Base-by-base conservation (phyloP, 257 asterid genomes). In the Voacanga thouarsii region DNA sequence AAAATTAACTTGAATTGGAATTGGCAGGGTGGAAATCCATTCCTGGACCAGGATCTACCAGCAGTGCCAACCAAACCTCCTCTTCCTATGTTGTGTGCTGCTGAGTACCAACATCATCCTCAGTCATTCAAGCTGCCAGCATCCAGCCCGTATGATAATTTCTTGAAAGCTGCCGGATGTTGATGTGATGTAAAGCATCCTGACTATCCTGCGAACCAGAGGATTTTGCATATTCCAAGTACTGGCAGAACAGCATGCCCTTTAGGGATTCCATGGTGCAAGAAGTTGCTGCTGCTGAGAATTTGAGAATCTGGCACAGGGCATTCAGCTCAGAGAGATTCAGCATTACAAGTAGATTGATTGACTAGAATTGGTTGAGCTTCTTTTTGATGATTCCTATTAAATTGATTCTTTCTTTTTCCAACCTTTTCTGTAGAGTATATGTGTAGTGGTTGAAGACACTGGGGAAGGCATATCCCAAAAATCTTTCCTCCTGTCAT, bases 81-180 rank as follows among this genome's bases (percentile, higher is more conserved):
- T 51, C 74, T 79, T 67, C 85, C 88, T 30, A 74, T 84, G 64
- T 79, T 72, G 28, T 89, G 90, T 43, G 90, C 88, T 24, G 75
- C 94, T 18, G 93, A 87, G 80, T 84, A 49, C 73, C 92, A 91
- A 67, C 84, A 87, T 33, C 82, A 84, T 60, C 81, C 81, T 78
- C 76, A 78, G 6, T 57, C 81, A 15, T 71, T 78, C 72, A 78
- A 41, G 72, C 61, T 78, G 26, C 81, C 81, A 6, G 76, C 75
- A 41, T 43, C 81, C 30, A 78, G 77, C 37, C 81, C 77, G 1
- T 78, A 78, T 6, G 81, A 78, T 28, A 70, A 78, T 47, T 78
- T 78, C 43, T 45, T 78, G 81, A 78, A 78, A 57, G 81, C 81
- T 28, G 81, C 81, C 14, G 81, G 81, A 71, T 93, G 99, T 73